These are phyloP conservation scores for Podospora bellae-mahoneyi DNA, from an alignment of 495 filamentous ascomycete species.

Conservation along the genomic window DNA sequence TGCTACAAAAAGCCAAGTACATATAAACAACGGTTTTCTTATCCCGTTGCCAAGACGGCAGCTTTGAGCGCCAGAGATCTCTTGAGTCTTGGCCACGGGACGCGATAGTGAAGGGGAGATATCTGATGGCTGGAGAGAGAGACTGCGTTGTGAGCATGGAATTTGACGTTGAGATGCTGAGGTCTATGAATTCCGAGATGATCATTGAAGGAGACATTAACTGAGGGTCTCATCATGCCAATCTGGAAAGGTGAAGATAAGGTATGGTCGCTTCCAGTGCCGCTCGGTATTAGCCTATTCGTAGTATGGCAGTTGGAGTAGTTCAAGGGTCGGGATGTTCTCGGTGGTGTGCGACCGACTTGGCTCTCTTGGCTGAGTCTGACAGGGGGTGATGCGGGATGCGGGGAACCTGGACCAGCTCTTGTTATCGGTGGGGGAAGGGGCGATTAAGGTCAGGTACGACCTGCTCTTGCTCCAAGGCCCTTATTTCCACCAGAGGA, in stretches of 20 bases:
- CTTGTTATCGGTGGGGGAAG: background rate
- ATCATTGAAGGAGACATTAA: background rate
- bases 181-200: too few relatives aligned
- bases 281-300: slow-evolving; percentile 17
- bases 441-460: background rate
- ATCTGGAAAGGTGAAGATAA: background rate
- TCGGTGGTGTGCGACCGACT: slow-evolving; percentile 3
- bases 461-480: too few relatives aligned
- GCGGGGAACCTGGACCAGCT: background rate
- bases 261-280: background rate
- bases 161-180: background rate
- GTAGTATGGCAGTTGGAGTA: slow-evolving; percentile 2
- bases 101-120: background rate
- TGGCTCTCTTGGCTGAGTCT: background rate
- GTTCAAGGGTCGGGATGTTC: slow-evolving; percentile 7
- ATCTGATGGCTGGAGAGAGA: background rate
- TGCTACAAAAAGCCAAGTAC: background rate
- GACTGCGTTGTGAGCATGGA: background rate
- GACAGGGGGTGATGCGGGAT: background rate
- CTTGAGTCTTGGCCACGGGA: slow-evolving; percentile 1
- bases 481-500: too few relatives aligned
- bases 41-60: slow-evolving; percentile 14
- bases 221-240: background rate
- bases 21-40: slow-evolving; percentile 12
- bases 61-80: background rate